Conservation (phyloP, 23 red algal species). For the Agarophyton chilense region DNA sequence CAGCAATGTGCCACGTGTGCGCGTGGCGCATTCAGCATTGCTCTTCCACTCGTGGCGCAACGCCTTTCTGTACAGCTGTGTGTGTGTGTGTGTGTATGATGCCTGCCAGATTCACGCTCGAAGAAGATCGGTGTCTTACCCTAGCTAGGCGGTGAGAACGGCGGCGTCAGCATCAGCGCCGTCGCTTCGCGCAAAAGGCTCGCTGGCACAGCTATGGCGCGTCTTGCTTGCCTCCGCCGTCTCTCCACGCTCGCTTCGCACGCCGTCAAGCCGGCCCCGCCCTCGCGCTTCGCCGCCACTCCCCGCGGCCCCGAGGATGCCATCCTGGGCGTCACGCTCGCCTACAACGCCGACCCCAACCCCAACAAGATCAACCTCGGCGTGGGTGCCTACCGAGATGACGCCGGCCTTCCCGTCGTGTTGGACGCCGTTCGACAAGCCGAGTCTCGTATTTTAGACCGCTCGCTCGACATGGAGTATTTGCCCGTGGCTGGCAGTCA, state of each 20-base stretch:
- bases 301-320: constrained; percentile 79
- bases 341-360: constrained; percentile 68
- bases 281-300: constrained; percentile 62
- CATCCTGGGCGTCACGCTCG: constrained; percentile 87
- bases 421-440: constrained; percentile 72
- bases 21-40: too few relatives aligned
- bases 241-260: constrained; percentile 15
- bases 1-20: too few relatives aligned
- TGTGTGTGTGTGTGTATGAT: too few relatives aligned
- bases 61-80: too few relatives aligned
- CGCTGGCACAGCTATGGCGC: background rate
- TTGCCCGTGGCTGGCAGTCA: constrained; percentile 72
- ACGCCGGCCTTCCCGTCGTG: constrained; percentile 77
- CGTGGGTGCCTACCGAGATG: constrained; percentile 98
- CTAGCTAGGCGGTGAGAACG: too few relatives aligned
- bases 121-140: too few relatives aligned
- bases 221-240: background rate
- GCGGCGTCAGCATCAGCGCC: too few relatives aligned
- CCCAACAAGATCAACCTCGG: constrained; percentile 94
- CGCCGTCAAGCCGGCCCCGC: constrained; percentile 13
- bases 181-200: too few relatives aligned
- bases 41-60: too few relatives aligned
- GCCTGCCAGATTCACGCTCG: too few relatives aligned
- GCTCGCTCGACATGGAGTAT: constrained; percentile 72
- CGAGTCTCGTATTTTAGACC: constrained; percentile 39